Evolutionary conservation across 2,329 filamentous ascomycete genomes (phyloP).

Genomic region (Seiridium cupressi): DNA sequence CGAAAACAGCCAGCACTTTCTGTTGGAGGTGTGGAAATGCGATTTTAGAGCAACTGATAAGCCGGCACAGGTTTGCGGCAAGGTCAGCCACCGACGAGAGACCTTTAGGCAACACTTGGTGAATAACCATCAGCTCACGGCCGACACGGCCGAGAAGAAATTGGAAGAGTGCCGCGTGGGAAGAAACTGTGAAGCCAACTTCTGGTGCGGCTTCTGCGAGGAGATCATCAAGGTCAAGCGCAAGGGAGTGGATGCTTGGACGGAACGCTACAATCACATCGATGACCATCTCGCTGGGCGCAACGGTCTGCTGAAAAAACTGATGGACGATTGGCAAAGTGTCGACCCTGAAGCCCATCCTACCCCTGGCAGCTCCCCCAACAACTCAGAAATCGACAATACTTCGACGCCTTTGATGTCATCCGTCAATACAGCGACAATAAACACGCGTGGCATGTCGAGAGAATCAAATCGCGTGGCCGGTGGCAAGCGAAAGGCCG

Average conservation of each 20-base stretch:
- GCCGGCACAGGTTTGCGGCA: constrained; percentile 46
- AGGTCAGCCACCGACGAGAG: constrained; percentile 56
- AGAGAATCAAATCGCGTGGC: background rate
- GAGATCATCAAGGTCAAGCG: constrained; percentile 50
- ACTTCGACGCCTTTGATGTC: background rate
- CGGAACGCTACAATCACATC: constrained; percentile 66
- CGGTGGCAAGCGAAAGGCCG: constrained; percentile 7
- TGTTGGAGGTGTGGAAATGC: constrained; percentile 72
- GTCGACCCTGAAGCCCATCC: constrained; percentile 25
- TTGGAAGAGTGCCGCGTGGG: constrained; percentile 59
- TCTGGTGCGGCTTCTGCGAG: constrained; percentile 87
- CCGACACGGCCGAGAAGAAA: constrained; percentile 36
- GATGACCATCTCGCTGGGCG: constrained; percentile 67
- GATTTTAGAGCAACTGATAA: constrained; percentile 32
- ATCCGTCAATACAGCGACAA: background rate
- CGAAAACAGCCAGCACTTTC: constrained; percentile 76
- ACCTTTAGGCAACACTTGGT: constrained; percentile 62
- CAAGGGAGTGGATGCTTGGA: constrained; percentile 54
- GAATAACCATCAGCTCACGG: constrained; percentile 41
- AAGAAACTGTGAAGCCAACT: constrained; percentile 61
- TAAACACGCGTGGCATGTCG: background rate
- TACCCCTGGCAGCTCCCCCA: too few relatives aligned
- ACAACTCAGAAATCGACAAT: constrained; percentile 3
- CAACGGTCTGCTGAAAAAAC: constrained; percentile 29
- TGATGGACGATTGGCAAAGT: constrained; percentile 56